Conservation (phyloP, 1,139 yeast genomes). For the Blastobotrys capitulatus region DNA sequence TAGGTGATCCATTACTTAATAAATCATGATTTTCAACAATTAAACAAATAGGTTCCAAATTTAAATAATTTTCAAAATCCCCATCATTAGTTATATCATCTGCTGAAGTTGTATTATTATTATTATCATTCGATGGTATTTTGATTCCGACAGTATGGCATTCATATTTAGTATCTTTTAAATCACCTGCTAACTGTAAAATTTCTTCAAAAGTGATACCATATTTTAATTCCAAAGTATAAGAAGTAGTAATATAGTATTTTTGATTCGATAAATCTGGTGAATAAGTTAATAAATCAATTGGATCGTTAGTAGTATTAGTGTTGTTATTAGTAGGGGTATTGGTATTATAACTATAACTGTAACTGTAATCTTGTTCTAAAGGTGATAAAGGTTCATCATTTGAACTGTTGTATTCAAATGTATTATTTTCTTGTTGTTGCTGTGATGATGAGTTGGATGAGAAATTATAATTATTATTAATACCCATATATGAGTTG, state of each 20-base stretch:
- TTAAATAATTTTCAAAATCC: background rate
- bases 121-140: background rate
- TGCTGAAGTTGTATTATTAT: too few species aligned
- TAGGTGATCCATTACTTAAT: background rate
- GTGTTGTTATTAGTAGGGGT: background rate
- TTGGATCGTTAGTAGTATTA: background rate
- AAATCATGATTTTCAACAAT: constrained; percentile 1
- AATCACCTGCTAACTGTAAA: background rate
- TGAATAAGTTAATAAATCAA: background rate
- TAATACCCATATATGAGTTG: too few species aligned
- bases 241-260: background rate
- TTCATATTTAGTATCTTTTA: background rate
- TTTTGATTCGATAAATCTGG: background rate
- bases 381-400: background rate
- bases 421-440: too few species aligned
- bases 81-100: background rate
- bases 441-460: too few species aligned
- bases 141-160: background rate
- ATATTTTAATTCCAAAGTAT: background rate
- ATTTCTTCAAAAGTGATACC: constrained; percentile 1
- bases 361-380: background rate
- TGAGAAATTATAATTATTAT: too few species aligned
- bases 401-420: background rate
- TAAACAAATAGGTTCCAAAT: background rate
- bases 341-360: background rate